Conservation (phyloP, 176 grass and related monocot species). For the Pharus latifolius region DNA sequence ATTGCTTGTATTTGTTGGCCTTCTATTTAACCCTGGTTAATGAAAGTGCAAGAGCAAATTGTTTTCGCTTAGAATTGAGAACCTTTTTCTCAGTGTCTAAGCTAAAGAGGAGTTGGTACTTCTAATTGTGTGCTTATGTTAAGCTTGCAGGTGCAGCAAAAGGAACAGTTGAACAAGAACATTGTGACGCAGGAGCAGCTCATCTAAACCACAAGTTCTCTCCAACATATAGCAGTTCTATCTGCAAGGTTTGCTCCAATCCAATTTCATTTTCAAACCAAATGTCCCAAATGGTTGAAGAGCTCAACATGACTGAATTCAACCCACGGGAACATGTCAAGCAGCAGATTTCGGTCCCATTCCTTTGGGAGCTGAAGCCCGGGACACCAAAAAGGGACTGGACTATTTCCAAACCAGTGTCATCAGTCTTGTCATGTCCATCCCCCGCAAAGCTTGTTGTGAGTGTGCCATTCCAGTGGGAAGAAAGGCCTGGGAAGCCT, state of each 20-base stretch:
- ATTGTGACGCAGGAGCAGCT: conserved; percentile 62
- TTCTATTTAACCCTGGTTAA: background rate
- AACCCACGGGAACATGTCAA: conserved; percentile 35
- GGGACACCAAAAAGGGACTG: conserved; percentile 50
- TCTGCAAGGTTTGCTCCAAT: background rate
- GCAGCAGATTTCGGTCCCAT: conserved; percentile 83
- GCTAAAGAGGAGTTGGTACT: conserved; percentile 34
- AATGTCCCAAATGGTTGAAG: conserved; percentile 31
- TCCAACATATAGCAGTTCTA: conserved; percentile 29
- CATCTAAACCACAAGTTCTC: conserved; percentile 47
- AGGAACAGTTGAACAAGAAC: conserved; percentile 79
- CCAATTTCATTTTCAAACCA: conserved; percentile 7
- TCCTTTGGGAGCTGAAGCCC: conserved; percentile 71
- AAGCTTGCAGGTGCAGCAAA: conserved; percentile 26
- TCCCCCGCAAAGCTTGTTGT: conserved; percentile 60
- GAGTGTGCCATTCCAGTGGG: conserved; percentile 90
- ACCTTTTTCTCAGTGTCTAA: conserved; percentile 15
- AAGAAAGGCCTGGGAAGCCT: conserved; percentile 80
- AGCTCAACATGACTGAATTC: conserved; percentile 44
- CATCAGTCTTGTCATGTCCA: conserved; percentile 18
- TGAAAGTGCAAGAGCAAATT: conserved; percentile 15
- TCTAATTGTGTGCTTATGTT: conserved; percentile 8
- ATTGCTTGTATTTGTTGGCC: background rate
- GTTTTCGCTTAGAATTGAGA: background rate
- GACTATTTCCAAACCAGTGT: conserved; percentile 37